These are phyloP conservation scores for Citrus hindsii DNA, from an alignment of 345 rosid species.

Conservation along the genomic window DNA sequence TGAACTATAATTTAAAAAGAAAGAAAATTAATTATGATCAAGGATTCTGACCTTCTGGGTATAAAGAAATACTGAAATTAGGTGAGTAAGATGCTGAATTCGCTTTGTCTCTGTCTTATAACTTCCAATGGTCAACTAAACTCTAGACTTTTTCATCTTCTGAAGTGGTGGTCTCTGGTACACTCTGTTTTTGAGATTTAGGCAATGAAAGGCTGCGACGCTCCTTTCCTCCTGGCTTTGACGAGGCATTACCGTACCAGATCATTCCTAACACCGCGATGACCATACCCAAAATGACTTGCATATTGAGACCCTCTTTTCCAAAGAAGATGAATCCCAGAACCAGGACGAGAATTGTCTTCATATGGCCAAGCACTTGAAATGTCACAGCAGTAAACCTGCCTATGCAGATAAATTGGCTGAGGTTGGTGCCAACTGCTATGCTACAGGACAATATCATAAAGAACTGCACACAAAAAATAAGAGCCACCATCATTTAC, in stretches of 20 bases:
- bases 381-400: constrained; percentile 95
- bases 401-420: constrained; percentile 98
- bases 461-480: constrained; percentile 59
- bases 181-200: constrained; percentile 49
- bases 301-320: constrained; percentile 86
- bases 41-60: constrained; percentile 19
- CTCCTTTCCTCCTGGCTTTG: constrained; percentile 94
- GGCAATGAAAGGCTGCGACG: constrained; percentile 56
- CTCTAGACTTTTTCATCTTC: constrained; percentile 70
- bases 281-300: constrained; percentile 83
- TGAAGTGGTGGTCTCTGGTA: constrained; percentile 44
- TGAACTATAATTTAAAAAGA: neutral
- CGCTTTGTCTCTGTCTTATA: neutral
- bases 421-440: constrained; percentile 96
- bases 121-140: constrained; percentile 2
- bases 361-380: constrained; percentile 99
- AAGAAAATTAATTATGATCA: constrained; percentile 7
- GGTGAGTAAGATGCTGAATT: constrained; percentile 13
- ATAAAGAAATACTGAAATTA: constrained; percentile 18
- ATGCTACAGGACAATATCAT: constrained; percentile 77
- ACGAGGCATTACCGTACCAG: constrained; percentile 96
- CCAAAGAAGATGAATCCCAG: constrained; percentile 91
- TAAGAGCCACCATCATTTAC: constrained; percentile 1
- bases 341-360: constrained; percentile 86
- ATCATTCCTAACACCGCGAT: constrained; percentile 88